A percentile compares a stretch with the other conserved stretches of the same genome.
phyloP scores from a whole-genome alignment of 2,329 filamentous ascomycete genomes.

The Colletotrichum musicola region DNA sequence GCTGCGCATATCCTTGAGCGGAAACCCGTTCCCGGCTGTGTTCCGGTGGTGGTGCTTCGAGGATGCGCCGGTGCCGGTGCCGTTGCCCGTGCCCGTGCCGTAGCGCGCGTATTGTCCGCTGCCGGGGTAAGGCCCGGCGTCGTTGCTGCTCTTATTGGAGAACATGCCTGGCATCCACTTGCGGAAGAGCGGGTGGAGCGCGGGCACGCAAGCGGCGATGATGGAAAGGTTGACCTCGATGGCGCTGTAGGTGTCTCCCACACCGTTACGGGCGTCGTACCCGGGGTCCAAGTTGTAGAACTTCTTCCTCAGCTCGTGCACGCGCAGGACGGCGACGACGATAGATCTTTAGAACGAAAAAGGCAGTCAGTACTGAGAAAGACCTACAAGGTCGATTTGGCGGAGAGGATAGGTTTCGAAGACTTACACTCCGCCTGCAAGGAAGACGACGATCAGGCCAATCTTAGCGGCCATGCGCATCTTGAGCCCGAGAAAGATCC shows the following conservation, averaged over 20 bases:
- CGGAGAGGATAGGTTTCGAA: no score
- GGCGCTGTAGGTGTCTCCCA: conserved; percentile 47
- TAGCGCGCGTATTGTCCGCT: background rate
- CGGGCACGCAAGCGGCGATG: conserved; percentile 52
- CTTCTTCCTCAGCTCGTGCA: conserved; percentile 29
- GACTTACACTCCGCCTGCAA: conserved; percentile 46
- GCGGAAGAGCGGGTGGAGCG: conserved; percentile 53
- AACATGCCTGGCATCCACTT: conserved; percentile 45
- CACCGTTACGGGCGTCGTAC: conserved; percentile 45
- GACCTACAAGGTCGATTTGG: no score
- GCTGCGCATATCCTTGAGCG: conserved; percentile 41
- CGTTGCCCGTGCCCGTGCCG: conserved; percentile 5
- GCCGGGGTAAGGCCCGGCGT: no score
- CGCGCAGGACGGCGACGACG: conserved; percentile 21
- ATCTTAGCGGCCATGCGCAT: conserved; percentile 49
- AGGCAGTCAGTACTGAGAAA: background rate
- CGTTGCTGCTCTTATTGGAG: conserved; percentile 19
- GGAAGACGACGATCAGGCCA: conserved; percentile 50
- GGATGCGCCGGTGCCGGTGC: background rate
- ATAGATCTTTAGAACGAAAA: conserved; percentile 22
- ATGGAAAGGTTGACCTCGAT: conserved; percentile 56
- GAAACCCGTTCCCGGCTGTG: conserved; percentile 5
- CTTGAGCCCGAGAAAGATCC: conserved; percentile 50
- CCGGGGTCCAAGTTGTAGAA: conserved; percentile 23
- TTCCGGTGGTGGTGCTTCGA: background rate